phyloP scores from a whole-genome alignment of 352 stramenopile species.

The Globisporangium acanthophoron region DNA sequence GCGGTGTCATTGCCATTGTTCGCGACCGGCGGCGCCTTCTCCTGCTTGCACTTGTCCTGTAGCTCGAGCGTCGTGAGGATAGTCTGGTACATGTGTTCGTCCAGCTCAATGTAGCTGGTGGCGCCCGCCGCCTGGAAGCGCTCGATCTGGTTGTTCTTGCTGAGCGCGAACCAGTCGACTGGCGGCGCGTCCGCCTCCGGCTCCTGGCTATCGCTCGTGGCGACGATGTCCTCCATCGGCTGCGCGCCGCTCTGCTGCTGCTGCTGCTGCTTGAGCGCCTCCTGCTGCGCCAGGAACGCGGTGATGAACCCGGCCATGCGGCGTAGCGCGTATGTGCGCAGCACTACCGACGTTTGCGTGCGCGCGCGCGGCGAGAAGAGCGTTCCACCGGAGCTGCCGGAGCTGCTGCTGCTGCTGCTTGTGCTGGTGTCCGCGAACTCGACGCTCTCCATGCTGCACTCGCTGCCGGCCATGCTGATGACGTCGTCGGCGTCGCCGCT shows the following conservation, averaged over 20 bases:
- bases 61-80: conserved; percentile 11
- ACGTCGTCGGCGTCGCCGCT: not conserved
- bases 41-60: conserved; percentile 11
- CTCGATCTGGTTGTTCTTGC: conserved; percentile 10
- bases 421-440: not conserved
- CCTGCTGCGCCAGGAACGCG: conserved; percentile 3
- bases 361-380: not conserved
- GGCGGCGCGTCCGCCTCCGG: not conserved
- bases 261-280: not conserved
- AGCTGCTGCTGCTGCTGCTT: not conserved
- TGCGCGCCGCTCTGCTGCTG: not conserved
- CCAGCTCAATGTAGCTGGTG: conserved; percentile 11
- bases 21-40: not conserved
- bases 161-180: conserved; percentile 10
- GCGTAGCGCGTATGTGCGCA: conserved; percentile 11
- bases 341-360: conserved; percentile 10
- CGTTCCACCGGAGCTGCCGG: not conserved
- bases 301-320: conserved; percentile 12
- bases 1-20: not conserved
- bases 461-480: conserved; percentile 5
- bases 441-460: conserved; percentile 10
- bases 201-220: not conserved
- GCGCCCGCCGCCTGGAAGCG: conserved; percentile 10
- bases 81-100: conserved; percentile 12
- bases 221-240: not conserved